Evolutionary conservation across 1,284 basidiomycete genomes (phyloP), one percentile per base, ranked within the genome.

Genomic region (Phaffia rhodozyma): DNA sequence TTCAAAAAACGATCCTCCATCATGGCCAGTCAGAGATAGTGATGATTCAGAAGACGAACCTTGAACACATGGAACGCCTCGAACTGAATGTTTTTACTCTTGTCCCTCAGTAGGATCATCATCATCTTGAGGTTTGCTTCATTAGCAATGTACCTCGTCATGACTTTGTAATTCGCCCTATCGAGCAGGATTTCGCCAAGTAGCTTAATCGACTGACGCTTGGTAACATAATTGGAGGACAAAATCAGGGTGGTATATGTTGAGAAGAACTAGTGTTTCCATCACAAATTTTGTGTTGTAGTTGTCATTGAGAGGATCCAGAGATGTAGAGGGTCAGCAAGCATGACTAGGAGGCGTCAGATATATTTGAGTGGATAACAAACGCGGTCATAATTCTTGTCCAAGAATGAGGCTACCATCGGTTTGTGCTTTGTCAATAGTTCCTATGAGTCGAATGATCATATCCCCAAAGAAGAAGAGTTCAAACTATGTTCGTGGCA

Each of bases 1-100:
- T 49, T 43, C 23, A 11, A 30, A 13, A 52, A 27, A 16, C 13
- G 27, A 23, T 16, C n/a, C 9, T 32, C 9, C 4, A 34, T 34
- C 9, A 16, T 2, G 1, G 55, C n/a, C 25, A 47, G 27, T 6
- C 9, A 21, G 21, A 9, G 18, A 30, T 57, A 20, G 51, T 48
- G 21, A 27, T 23, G 16, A 47, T 49, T 25, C n/a, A n/a, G 30
- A 18, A 20, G 13, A 71, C 78, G 58, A 65, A 93, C 94, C 83
- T 98, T 99, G 84, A 99, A 99, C 43, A 99, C 96, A 71, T 98
- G 96, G 77, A 99, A 99, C 2, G 94, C 94, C 75, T 99, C 94
- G 67, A 97, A 98, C 76, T 99, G 94, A 61, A 99, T 98, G 75
- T 99, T 97, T 80, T 91, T 90, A 80, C 91, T 94, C 80, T 92